These are phyloP conservation scores for Lactarius akahatsu DNA, from an alignment of 768 basidiomycete genomes.

Conservation along the genomic window DNA sequence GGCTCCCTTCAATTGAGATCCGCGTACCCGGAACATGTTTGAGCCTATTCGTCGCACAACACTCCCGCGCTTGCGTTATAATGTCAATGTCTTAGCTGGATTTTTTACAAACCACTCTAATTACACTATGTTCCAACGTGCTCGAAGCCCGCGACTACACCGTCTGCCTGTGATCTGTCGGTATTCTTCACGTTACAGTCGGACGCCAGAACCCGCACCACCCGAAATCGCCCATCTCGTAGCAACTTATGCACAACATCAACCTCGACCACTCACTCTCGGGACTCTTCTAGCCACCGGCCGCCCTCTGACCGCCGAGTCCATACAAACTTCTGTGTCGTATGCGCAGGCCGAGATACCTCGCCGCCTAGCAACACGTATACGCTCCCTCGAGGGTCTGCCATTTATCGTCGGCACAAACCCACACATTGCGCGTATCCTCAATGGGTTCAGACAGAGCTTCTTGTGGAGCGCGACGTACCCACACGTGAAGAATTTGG, in stretches of 20 bases:
- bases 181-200: conserved; percentile 28
- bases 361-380: conserved; percentile 69
- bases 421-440: conserved; percentile 73
- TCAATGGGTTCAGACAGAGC: conserved; percentile 66
- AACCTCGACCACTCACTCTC: conserved; percentile 69
- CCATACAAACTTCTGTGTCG: conserved; percentile 69
- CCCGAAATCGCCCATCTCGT: conserved; percentile 59
- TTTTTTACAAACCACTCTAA: neutral
- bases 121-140: conserved; percentile 16
- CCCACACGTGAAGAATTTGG: conserved; percentile 59
- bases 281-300: conserved; percentile 74
- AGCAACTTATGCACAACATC: conserved; percentile 58
- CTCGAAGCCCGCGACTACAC: conserved; percentile 1
- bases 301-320: conserved; percentile 66
- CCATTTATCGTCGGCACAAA: conserved; percentile 91
- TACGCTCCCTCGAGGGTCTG: conserved; percentile 68
- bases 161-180: neutral
- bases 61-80: neutral
- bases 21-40: neutral
- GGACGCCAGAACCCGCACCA: conserved; percentile 50
- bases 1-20: conserved; percentile 10
- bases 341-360: conserved; percentile 79
- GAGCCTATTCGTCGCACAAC: neutral
- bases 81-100: neutral
- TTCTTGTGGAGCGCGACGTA: conserved; percentile 70